These are phyloP conservation scores for Syzygium jambos DNA, from an alignment of 345 rosid species.

Conservation along the genomic window DNA sequence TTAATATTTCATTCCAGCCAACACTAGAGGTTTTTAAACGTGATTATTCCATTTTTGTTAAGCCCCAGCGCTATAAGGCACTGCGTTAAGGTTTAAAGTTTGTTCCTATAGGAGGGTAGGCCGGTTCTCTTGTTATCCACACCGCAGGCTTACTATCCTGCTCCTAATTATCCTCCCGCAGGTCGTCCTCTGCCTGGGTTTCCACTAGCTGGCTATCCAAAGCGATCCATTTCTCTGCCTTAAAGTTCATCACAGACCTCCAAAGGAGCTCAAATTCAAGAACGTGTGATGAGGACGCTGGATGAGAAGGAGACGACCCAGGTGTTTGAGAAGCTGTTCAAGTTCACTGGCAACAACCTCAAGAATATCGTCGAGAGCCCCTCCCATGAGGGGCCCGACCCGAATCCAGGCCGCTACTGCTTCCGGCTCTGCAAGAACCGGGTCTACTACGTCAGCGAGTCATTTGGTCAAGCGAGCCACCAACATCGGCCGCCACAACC, in stretches of 20 bases:
- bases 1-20: neutral
- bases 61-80: neutral
- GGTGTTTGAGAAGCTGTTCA: slow-evolving; percentile 74
- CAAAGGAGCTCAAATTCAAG: neutral
- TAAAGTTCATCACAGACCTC: neutral
- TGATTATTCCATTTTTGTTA: neutral
- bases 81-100: neutral
- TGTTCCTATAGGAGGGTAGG: neutral
- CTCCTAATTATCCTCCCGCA: neutral
- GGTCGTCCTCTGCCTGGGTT: neutral
- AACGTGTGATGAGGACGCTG: slow-evolving; percentile 46
- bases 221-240: neutral
- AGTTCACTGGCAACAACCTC: slow-evolving; percentile 79
- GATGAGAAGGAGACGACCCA: slow-evolving; percentile 82
- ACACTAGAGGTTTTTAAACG: neutral
- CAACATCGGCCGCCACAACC: slow-evolving; percentile 47
- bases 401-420: slow-evolving; percentile 65
- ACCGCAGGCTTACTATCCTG: neutral
- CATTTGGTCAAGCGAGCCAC: slow-evolving; percentile 80
- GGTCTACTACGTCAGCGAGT: slow-evolving; percentile 75
- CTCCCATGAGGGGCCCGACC: slow-evolving; percentile 77
- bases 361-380: slow-evolving; percentile 85
- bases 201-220: neutral
- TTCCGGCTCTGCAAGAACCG: slow-evolving; percentile 82
- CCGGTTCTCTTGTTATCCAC: neutral